A percentile compares a stretch with the other conserved stretches of the same genome.
These are phyloP conservation scores for Amanita molliuscula DNA, from an alignment of 768 basidiomycete species.

Conservation along the genomic window DNA sequence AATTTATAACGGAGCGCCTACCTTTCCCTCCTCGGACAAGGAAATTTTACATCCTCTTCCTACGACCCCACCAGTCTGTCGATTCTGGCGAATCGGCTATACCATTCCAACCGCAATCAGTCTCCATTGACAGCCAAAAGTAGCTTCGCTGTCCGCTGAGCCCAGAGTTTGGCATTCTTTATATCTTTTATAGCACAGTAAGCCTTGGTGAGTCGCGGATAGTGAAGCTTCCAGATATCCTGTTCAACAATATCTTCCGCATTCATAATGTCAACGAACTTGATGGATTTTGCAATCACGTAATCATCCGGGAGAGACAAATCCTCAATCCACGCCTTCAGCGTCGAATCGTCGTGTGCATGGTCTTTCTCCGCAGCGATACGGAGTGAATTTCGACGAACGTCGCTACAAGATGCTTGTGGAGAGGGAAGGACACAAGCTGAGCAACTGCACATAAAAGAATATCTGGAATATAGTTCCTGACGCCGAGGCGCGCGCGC, in stretches of 20 bases:
- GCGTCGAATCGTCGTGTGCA: conserved; percentile 1
- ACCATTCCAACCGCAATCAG: conserved; percentile 11
- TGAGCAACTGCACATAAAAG: conserved; percentile 12
- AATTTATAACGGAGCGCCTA: too few relatives aligned
- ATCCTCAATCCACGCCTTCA: conserved; percentile 9
- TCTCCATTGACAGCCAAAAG: conserved; percentile 1
- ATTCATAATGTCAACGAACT: conserved; percentile 10
- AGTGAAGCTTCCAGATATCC: conserved; percentile 8
- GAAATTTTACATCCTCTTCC: background rate
- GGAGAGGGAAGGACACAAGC: conserved; percentile 8
- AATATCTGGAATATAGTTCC: background rate
- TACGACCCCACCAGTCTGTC: conserved; percentile 12
- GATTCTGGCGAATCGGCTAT: conserved; percentile 12
- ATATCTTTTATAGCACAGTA: conserved; percentile 12
- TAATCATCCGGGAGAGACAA: conserved; percentile 9
- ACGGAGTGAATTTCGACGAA: conserved; percentile 8
- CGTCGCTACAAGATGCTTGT: conserved; percentile 11
- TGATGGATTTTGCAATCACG: conserved; percentile 4
- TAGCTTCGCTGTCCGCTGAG: conserved; percentile 10
- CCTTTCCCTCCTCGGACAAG: background rate
- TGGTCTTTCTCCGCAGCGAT: background rate
- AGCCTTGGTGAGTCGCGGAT: conserved; percentile 12
- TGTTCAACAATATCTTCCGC: conserved; percentile 8
- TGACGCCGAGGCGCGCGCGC: background rate
- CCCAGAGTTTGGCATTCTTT: conserved; percentile 9